Evolutionary conservation across 2,329 filamentous ascomycete species (phyloP).

Genomic region (Aspergillus sp.): DNA sequence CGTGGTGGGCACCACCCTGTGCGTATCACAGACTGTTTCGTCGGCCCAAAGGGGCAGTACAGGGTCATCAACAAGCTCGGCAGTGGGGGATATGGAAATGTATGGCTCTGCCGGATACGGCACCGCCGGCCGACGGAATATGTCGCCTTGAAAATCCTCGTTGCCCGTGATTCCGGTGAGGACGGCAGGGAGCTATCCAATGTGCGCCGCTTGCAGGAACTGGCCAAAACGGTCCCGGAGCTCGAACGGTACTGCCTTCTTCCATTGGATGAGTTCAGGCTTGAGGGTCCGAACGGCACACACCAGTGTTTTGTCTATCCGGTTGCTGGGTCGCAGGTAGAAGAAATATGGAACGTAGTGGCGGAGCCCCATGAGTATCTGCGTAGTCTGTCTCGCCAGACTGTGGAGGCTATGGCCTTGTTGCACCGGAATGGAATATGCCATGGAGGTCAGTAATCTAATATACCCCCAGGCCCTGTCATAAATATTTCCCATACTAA

Average conservation of each 20-base stretch:
- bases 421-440: not conserved
- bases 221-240: not conserved
- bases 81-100: not conserved
- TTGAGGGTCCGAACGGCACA: not conserved
- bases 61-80: not conserved
- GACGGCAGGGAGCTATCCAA: not conserved
- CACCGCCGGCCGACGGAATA: not conserved
- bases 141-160: slow-evolving; percentile 1
- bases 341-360: not conserved
- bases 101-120: slow-evolving; percentile 1
- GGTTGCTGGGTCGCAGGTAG: not conserved
- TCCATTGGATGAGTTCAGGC: not conserved
- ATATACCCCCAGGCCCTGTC: too few relatives aligned
- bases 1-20: not conserved
- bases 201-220: not conserved
- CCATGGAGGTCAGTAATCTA: not conserved
- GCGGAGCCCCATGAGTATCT: not conserved
- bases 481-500: not conserved
- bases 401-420: not conserved
- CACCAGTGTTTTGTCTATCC: not conserved
- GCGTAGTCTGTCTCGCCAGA: not conserved
- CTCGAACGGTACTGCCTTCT: not conserved
- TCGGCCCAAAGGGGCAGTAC: not conserved
- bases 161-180: not conserved
- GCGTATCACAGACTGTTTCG: not conserved